Conservation (phyloP, 495 filamentous ascomycete genomes). For the Aspergillus avenaceus region DNA sequence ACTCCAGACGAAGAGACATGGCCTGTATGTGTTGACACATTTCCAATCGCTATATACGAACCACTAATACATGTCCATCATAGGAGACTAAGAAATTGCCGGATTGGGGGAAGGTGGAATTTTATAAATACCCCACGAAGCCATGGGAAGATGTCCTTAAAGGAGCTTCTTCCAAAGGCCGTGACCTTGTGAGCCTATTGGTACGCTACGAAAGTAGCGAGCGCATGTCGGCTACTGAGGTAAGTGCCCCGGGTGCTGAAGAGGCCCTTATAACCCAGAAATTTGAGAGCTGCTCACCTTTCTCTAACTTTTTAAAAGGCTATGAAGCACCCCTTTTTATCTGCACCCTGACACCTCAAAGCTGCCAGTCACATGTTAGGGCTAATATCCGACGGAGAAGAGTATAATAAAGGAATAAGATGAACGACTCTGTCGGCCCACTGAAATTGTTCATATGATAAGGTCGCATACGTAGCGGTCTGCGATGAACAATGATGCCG, state of each 20-base stretch:
- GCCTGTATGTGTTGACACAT: conserved; percentile 52
- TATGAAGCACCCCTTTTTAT: conserved; percentile 37
- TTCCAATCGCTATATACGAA: conserved; percentile 2
- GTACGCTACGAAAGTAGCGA: conserved; percentile 54
- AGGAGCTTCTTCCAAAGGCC: conserved; percentile 41
- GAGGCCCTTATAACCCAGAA: neutral
- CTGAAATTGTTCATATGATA: neutral
- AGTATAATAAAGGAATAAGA: neutral
- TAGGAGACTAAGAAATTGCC: conserved; percentile 54
- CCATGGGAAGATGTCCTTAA: conserved; percentile 53
- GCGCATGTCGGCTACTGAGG: conserved; percentile 47
- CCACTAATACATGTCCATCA: neutral
- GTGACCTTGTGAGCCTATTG: conserved; percentile 51
- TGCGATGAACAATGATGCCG: neutral
- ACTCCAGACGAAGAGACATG: conserved; percentile 73
- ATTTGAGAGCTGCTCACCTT: neutral
- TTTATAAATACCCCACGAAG: conserved; percentile 47
- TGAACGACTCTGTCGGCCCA: neutral
- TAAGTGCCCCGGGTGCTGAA: conserved; percentile 19
- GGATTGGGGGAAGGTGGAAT: conserved; percentile 66
- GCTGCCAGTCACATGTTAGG: neutral
- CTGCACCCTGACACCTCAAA: neutral
- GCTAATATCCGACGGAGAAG: neutral
- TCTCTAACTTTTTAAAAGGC: conserved; percentile 26
- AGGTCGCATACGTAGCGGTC: neutral